Evolutionary conservation across 805 yeast genomes (phyloP).

Genomic region (Starmerella gropengiesseri): DNA sequence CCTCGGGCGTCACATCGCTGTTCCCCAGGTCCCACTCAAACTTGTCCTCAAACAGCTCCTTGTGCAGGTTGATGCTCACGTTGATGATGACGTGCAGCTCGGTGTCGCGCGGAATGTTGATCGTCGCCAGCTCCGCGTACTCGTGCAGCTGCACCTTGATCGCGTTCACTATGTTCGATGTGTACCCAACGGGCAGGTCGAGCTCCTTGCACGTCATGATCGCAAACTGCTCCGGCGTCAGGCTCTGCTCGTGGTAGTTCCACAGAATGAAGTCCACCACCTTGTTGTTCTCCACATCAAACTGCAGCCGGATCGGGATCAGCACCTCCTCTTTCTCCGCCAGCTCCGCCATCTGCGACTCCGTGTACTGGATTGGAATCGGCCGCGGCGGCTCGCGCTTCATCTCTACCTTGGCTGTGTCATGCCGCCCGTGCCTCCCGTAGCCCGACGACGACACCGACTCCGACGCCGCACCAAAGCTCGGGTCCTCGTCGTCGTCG

Average conservation of each 20-base stretch:
- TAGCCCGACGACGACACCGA: slow-evolving; percentile 6
- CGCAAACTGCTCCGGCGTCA: slow-evolving; percentile 68
- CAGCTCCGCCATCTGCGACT: slow-evolving; percentile 31
- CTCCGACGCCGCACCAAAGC: slow-evolving; percentile 21
- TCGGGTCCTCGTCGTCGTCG: slow-evolving; percentile 36
- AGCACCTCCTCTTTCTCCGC: slow-evolving; percentile 37
- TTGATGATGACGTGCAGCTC: slow-evolving; percentile 69
- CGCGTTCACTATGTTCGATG: slow-evolving; percentile 56
- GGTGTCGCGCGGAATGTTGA: slow-evolving; percentile 56
- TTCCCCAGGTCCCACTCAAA: slow-evolving; percentile 79
- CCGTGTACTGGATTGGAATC: slow-evolving; percentile 31
- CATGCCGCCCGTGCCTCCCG: slow-evolving; percentile 14
- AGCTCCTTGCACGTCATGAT: slow-evolving; percentile 68
- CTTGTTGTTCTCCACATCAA: slow-evolving; percentile 45
- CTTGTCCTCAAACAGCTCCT: slow-evolving; percentile 76
- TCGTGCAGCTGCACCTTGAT: slow-evolving; percentile 76
- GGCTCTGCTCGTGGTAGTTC: slow-evolving; percentile 53
- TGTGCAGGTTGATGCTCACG: slow-evolving; percentile 70
- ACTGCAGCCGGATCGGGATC: slow-evolving; percentile 54
- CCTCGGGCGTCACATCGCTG: slow-evolving; percentile 56
- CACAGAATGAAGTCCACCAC: slow-evolving; percentile 63
- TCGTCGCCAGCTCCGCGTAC: slow-evolving; percentile 48
- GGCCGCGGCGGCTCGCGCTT: slow-evolving; percentile 36
- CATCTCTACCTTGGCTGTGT: slow-evolving; percentile 25
- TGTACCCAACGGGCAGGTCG: slow-evolving; percentile 55